Evolutionary conservation across 495 filamentous ascomycete species (phyloP), one percentile per base, ranked within the genome.

Genomic region (Hypoxylon perforatum): DNA sequence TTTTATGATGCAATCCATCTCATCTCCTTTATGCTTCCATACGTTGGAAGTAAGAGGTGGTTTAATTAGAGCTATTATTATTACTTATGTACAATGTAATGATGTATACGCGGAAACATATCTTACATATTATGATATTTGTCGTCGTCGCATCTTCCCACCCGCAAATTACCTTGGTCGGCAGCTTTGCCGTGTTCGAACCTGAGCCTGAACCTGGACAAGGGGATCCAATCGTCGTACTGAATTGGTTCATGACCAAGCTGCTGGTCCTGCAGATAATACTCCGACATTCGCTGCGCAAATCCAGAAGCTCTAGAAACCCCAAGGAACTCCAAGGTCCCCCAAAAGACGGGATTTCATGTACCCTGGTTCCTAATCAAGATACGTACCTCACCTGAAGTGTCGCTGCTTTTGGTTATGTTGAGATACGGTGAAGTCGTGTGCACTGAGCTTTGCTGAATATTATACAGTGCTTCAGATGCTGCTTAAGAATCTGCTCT

Each of bases 261-360:
- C 61, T 55, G 56, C 57, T 33, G 61, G 70, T 61, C 67, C 67
- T 73, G 71, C 64, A 73, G 67, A 68, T 73, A 73, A 67, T 67
- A 67, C 69, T 65, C 68, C 71, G 68, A 69, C 60, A 67, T 68
- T 71, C 60, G 63, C 71, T 67, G 67, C 59, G 60, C 57, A 60
- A 66, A 67, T 67, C 68, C 71, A 67, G 53, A 71, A 59, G 49
- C 60, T 63, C 62, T 53, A 66, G 62, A 62, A 55, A 51, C 48
- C 54, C 46, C 50, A 51, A 61, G 30, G 52, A 48, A 38, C 2
- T 9, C 41, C 41, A 30, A 35, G 42, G 46, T 14, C 38, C 35
- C 48, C 18, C 33, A 17, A 38, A 14, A 21, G 12, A 10, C 28
- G 12, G 30, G 30, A 9, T 33, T 33, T 33, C 30, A 5, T 33